A percentile compares a stretch with the other conserved stretches of the same genome.
phyloP scores from a whole-genome alignment of 441 rosid genomes.

The Syzygium syzygioides region DNA sequence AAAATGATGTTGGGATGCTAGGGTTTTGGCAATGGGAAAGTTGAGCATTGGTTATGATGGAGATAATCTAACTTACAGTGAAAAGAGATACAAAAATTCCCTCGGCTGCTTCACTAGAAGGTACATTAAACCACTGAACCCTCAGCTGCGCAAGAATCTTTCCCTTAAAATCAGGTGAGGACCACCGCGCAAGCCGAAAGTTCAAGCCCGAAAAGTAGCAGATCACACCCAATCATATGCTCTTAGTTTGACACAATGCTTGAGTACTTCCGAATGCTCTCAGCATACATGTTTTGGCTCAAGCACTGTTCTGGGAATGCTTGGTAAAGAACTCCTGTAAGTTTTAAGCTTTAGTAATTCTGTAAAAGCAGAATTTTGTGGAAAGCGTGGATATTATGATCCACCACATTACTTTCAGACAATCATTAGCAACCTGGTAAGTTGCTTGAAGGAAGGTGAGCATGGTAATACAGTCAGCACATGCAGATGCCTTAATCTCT shows the following conservation, averaged over 20 bases:
- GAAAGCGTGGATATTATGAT: background rate
- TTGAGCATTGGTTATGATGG: background rate
- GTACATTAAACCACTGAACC: background rate
- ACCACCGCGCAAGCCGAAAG: background rate
- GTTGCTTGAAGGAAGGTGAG: background rate
- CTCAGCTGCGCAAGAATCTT: background rate
- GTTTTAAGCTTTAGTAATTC: background rate
- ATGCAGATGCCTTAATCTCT: background rate
- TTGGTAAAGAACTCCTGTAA: background rate
- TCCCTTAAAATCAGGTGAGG: background rate
- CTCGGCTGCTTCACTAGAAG: background rate
- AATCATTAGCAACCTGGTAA: background rate
- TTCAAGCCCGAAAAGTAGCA: background rate
- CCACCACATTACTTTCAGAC: background rate
- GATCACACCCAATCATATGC: background rate
- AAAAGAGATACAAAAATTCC: background rate
- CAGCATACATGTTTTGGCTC: background rate
- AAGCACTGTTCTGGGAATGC: background rate
- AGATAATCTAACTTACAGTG: background rate
- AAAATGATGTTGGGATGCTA: conserved; percentile 12
- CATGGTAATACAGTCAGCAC: background rate
- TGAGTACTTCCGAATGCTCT: background rate
- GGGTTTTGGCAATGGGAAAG: background rate
- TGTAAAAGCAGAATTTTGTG: background rate
- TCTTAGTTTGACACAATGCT: background rate